Conservation (phyloP, 345 rosid species). For the Carallia brachiata region DNA sequence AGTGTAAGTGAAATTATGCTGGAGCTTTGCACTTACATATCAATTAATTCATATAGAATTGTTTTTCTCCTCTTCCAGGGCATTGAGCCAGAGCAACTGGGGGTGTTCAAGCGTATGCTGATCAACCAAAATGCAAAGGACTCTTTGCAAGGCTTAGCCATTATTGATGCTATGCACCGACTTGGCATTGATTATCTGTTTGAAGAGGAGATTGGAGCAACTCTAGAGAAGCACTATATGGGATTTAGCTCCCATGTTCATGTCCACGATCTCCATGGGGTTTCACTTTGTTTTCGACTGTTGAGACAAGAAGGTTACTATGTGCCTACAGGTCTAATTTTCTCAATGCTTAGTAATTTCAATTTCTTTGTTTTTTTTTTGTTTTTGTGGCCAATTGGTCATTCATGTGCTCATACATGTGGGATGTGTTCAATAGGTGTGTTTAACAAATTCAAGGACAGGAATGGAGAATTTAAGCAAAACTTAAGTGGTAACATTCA, state of each 20-base stretch:
- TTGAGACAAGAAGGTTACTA: slow-evolving; percentile 25
- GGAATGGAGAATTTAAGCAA: slow-evolving; percentile 22
- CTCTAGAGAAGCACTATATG: slow-evolving; percentile 24
- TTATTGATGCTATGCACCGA: slow-evolving; percentile 43
- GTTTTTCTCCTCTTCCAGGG: neutral
- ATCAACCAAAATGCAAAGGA: neutral
- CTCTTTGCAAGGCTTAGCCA: slow-evolving; percentile 23
- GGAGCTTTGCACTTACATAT: too few species aligned
- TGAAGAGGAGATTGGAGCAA: slow-evolving; percentile 35
- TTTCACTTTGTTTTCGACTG: slow-evolving; percentile 23
- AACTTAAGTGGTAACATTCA: slow-evolving; percentile 21
- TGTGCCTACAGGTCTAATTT: slow-evolving; percentile 22
- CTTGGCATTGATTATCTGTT: slow-evolving; percentile 36
- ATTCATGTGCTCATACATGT: neutral
- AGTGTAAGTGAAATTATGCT: too few species aligned
- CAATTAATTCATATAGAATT: too few species aligned
- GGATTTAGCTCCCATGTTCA: neutral
- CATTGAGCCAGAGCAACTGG: neutral
- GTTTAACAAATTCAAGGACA: slow-evolving; percentile 30
- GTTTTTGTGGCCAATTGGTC: neutral
- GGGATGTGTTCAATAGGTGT: slow-evolving; percentile 20
- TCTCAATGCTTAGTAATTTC: neutral
- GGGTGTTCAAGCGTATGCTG: neutral
- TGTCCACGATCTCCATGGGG: slow-evolving; percentile 23
- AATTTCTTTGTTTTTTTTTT: neutral